Percentiles rank a stretch among this genome's conserved stretches.
These are phyloP conservation scores for Mariannaea elegans DNA, from an alignment of 2,329 filamentous ascomycete species.

Conservation along the genomic window DNA sequence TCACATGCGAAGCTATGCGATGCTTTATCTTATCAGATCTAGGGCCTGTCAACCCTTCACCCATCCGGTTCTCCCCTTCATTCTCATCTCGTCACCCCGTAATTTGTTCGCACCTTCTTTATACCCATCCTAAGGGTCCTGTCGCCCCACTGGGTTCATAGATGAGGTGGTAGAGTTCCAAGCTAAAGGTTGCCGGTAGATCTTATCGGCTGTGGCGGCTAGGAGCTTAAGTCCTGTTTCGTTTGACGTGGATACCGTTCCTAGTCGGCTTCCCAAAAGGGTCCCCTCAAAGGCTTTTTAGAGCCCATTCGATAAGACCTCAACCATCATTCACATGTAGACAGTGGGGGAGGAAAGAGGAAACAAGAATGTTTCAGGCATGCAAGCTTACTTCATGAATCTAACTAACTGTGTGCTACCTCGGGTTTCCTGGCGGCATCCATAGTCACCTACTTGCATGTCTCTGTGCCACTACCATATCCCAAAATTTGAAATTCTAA, in stretches of 20 bases:
- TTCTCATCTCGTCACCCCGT: too few relatives aligned
- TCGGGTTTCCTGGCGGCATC: conserved; percentile 26
- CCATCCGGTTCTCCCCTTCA: too few relatives aligned
- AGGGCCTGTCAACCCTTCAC: too few relatives aligned
- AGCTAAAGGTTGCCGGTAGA: background rate
- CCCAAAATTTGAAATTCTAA: conserved; percentile 16
- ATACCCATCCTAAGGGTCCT: too few relatives aligned
- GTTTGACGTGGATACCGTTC: too few relatives aligned
- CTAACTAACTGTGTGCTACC: conserved; percentile 33
- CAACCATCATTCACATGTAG: too few relatives aligned
- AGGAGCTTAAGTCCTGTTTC: background rate
- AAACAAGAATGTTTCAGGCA: conserved; percentile 30
- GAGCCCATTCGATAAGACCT: too few relatives aligned
- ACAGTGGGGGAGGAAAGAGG: background rate
- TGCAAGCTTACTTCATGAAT: conserved; percentile 36
- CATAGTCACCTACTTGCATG: conserved; percentile 33
- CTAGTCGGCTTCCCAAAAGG: background rate
- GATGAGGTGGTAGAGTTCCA: background rate
- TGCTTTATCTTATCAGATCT: too few relatives aligned
- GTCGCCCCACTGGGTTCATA: too few relatives aligned
- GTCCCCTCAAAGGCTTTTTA: background rate
- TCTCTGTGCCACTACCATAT: conserved; percentile 29
- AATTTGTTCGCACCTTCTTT: too few relatives aligned
- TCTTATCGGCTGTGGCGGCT: conserved; percentile 12
- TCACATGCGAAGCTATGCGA: too few relatives aligned